Conservation (phyloP, 257 asterid species). For the Eustoma russellianum region DNA sequence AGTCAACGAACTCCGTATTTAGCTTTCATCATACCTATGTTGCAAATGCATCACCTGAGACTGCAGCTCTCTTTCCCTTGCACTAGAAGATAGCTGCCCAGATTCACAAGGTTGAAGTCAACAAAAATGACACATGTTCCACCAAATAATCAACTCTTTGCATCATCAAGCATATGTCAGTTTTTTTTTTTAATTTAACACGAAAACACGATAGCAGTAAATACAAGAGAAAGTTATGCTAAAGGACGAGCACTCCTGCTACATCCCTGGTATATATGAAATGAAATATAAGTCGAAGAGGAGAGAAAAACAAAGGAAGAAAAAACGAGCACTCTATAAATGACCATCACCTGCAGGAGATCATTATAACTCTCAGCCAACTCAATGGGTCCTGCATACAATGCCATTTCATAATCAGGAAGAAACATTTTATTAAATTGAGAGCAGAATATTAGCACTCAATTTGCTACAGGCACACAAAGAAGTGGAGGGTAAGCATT, state of each 20-base stretch:
- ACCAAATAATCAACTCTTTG: not conserved
- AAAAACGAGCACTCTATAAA: not conserved
- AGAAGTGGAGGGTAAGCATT: constrained; percentile 4
- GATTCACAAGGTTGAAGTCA: constrained; percentile 1
- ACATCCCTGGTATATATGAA: too few relatives aligned
- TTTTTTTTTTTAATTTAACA: not conserved
- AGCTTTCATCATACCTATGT: constrained; percentile 47
- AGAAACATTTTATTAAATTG: not conserved
- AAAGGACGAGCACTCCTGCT: too few relatives aligned
- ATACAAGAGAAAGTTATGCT: not conserved
- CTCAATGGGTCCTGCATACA: constrained; percentile 46
- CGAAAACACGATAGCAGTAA: not conserved
- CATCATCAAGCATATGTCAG: not conserved
- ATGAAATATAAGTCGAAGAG: not conserved
- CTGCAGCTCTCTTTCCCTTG: constrained; percentile 69
- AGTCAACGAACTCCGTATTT: not conserved
- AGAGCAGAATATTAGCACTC: not conserved
- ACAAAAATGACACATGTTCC: constrained; percentile 1
- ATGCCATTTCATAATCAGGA: constrained; percentile 9
- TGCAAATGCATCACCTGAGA: constrained; percentile 78
- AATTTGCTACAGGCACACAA: not conserved
- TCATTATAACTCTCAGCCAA: constrained; percentile 48
- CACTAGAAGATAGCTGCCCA: constrained; percentile 32
- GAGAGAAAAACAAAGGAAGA: not conserved
- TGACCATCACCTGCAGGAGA: constrained; percentile 44